A percentile compares a stretch with the other conserved stretches of the same genome.
Evolutionary conservation across 768 basidiomycete species (phyloP).

Genomic region (Lanmaoa rubissima): DNA sequence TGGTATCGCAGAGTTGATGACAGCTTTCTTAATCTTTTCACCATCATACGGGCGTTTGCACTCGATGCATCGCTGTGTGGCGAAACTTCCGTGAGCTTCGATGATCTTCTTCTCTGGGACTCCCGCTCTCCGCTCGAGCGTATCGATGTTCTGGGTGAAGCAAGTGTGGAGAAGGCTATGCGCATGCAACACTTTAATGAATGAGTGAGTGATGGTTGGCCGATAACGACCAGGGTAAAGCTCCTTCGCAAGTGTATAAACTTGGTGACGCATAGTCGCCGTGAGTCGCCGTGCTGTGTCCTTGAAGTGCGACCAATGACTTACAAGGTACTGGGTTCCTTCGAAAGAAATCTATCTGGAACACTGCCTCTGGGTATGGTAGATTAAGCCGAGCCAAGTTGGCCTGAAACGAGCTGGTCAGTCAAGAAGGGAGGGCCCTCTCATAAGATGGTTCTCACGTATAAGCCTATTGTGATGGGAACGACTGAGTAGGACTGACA

Average conservation of each 20-base stretch:
- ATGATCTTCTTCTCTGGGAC: slow-evolving; percentile 72
- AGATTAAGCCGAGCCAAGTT: slow-evolving; percentile 75
- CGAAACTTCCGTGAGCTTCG: slow-evolving; percentile 97
- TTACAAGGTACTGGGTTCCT: slow-evolving; percentile 76
- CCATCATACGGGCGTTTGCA: slow-evolving; percentile 62
- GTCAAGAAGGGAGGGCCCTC: background rate
- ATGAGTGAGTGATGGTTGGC: slow-evolving; percentile 88
- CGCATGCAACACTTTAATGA: slow-evolving; percentile 76
- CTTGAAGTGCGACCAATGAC: slow-evolving; percentile 20
- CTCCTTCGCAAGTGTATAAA: slow-evolving; percentile 91
- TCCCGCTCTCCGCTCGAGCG: slow-evolving; percentile 82
- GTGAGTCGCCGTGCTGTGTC: background rate
- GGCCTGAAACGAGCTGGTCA: slow-evolving; percentile 42
- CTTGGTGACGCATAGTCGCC: slow-evolving; percentile 32
- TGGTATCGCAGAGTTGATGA: slow-evolving; percentile 57
- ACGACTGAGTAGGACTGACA: background rate
- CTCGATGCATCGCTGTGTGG: slow-evolving; percentile 76
- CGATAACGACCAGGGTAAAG: slow-evolving; percentile 88
- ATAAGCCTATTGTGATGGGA: slow-evolving; percentile 19
- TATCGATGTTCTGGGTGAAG: slow-evolving; percentile 93
- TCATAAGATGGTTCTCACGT: slow-evolving; percentile 22
- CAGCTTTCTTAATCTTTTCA: slow-evolving; percentile 62
- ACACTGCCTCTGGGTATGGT: slow-evolving; percentile 95
- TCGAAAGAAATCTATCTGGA: slow-evolving; percentile 86
- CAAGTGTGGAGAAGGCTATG: slow-evolving; percentile 69